Conservation (phyloP, 2,329 filamentous ascomycete genomes). For the Phyllosticta capitalensis region DNA sequence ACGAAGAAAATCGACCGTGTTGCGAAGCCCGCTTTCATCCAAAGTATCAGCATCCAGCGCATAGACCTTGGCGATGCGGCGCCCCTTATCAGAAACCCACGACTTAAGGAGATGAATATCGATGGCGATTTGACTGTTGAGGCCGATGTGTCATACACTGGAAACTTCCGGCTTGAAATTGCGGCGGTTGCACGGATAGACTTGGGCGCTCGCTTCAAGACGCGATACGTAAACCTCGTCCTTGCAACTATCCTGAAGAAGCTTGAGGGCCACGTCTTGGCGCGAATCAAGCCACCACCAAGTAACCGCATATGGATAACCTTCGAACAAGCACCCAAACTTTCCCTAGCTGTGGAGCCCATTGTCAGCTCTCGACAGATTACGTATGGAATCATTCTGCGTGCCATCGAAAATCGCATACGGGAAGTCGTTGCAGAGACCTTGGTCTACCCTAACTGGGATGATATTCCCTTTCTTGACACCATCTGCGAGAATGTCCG, state of each 20-base stretch:
- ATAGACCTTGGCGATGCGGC: constrained; percentile 82
- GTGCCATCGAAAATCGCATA: constrained; percentile 90
- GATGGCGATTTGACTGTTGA: constrained; percentile 85
- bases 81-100: constrained; percentile 80
- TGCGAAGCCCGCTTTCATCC: constrained; percentile 83
- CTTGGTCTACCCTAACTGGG: constrained; percentile 87
- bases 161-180: constrained; percentile 81
- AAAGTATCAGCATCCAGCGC: constrained; percentile 68
- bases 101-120: constrained; percentile 78
- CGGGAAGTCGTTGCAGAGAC: constrained; percentile 91
- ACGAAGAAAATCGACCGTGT: constrained; percentile 94
- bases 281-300: constrained; percentile 87
- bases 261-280: constrained; percentile 72
- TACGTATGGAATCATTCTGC: constrained; percentile 82
- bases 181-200: constrained; percentile 90
- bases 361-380: constrained; percentile 94
- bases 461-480: constrained; percentile 83
- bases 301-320: constrained; percentile 95
- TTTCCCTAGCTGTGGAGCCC: constrained; percentile 90
- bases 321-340: constrained; percentile 86
- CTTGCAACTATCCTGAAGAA: constrained; percentile 78
- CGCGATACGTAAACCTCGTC: constrained; percentile 79
- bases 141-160: constrained; percentile 78
- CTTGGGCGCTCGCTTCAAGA: constrained; percentile 77
- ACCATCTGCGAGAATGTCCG: constrained; percentile 70